Evolutionary conservation across 352 stramenopile genomes (phyloP), one percentile per base, ranked within the genome.

Genomic region (Phytophthora brassicae): DNA sequence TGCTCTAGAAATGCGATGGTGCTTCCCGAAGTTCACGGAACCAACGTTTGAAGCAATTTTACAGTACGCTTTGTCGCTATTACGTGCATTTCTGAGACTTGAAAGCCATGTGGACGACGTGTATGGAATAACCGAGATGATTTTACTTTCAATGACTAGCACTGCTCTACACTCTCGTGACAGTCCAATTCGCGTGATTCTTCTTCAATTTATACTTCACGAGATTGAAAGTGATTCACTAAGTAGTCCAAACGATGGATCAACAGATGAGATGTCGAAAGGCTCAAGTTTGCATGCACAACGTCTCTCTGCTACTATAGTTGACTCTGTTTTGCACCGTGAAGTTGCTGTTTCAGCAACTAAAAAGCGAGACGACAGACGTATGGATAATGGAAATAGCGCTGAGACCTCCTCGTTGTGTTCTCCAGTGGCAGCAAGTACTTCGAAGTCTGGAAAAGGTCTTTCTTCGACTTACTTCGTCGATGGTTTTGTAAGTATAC

Each of bases 21-120:
- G 82, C 20, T 87, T 81, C 35, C 82, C 82, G 17, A 65, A 60
- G 13, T 89, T 89, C 48, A 35, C 26, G 0, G 64, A 72, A 22
- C 24, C 52, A 60, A 60, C 60, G 12, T 64, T 67, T 48, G 84
- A 81, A 42, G 71, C 76, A 1, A 72, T 90, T 29, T 49, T 94
- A 4, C 74, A 82, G 35, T 70, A 74, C 1, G 57, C 80, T 0
- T 23, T 92, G 1, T 68, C 64, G 8, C 47, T 89, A 7, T 42
- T 89, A 41, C 50, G 62, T 41, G 52, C 60, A 0, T 89, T 80
- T 52, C 4, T 89, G 24, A 79, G 75, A 4, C 57, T 84, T 8
- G 82, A 91, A 70, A 89, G 75, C 19, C 72, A 88, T 26, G 60
- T 79, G 3, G 70, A 89, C 23, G 82, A 91, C 42, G 56, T 87